Evolutionary conservation across 176 grass and related monocot genomes (phyloP), one percentile per base, ranked within the genome.

Genomic region (Leersia perrieri): DNA sequence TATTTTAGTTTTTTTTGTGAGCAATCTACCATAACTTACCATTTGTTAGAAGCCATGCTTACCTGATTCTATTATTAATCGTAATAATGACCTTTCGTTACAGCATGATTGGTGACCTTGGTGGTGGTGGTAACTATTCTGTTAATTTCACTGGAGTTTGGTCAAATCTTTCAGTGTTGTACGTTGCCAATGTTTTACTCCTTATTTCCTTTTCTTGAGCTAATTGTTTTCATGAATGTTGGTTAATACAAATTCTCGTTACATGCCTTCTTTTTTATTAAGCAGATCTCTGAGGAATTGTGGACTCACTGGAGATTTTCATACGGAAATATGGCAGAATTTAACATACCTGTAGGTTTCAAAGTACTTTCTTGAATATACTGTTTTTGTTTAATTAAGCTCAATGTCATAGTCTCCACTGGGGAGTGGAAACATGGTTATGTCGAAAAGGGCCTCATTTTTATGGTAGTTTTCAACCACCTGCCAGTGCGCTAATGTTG

Each of bases 21-120:
- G 14, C 26, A n/a, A n/a, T n/a, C n/a, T 51, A 49, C 32, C 35
- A n/a, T n/a, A n/a, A 20, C 12, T 14, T 73, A 55, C 14, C 1
- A 27, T 73, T 74, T 60, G 7, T 5, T 80, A 20, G 22, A 73
- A 80, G 33, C 12, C 44, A 36, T 7, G 22, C 1, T 6, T 28
- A 66, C 64, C 15, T 34, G 26, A 41, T 77, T 31, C 70, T 75
- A 7, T 9, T 79, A 66, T 31, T 20, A 51, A 71, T 81, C 51
- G n/a, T 57, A 57, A 23, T 25, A 9, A 11, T 2, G 2, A 58
- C 0, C 70, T 70, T 79, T 79, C 7, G 0, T 79, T 67, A 1
- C 75, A 92, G 90, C 79, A 89, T 77, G 72, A 79, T 92, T 61
- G 90, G 90, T 58, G 79, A 92, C 66, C 83, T 92, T 89, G 31